phyloP scores from a whole-genome alignment of 352 stramenopile genomes.

The Globisporangium barbulae region DNA sequence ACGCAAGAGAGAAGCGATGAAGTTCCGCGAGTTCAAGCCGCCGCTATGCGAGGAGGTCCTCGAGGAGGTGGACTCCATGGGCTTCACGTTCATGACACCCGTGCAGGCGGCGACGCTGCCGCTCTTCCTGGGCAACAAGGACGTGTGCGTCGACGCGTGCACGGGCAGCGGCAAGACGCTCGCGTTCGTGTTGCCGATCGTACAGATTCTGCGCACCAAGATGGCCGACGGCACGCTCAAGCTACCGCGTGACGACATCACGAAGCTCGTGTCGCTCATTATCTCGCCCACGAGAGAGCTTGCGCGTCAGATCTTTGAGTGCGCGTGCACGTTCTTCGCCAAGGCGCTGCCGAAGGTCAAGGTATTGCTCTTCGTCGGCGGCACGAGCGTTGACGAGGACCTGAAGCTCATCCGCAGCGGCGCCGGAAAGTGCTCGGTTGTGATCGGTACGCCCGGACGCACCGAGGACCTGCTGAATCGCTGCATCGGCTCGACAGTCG shows the following conservation, averaged over 20 bases:
- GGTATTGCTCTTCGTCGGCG: slow-evolving; percentile 89
- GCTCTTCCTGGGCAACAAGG: slow-evolving; percentile 93
- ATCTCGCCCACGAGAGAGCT: slow-evolving; percentile 89
- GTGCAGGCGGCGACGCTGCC: slow-evolving; percentile 91
- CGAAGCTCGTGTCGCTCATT: slow-evolving; percentile 80
- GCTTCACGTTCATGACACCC: slow-evolving; percentile 90
- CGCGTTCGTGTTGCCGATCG: slow-evolving; percentile 92
- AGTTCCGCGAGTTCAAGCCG: slow-evolving; percentile 82
- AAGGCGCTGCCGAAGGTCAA: slow-evolving; percentile 60
- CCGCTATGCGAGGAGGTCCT: slow-evolving; percentile 74
- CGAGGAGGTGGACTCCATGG: slow-evolving; percentile 63
- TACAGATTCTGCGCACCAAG: slow-evolving; percentile 86
- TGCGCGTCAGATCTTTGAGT: slow-evolving; percentile 83
- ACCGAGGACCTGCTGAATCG: slow-evolving; percentile 87
- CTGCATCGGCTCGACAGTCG: slow-evolving; percentile 73
- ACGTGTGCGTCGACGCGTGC: slow-evolving; percentile 93
- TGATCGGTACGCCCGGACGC: slow-evolving; percentile 82
- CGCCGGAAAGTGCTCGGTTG: slow-evolving; percentile 61
- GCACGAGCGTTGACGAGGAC: slow-evolving; percentile 87
- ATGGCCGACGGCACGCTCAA: slow-evolving; percentile 60
- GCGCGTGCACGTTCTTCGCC: slow-evolving; percentile 57
- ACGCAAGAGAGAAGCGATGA: slow-evolving; percentile 32
- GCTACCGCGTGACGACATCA: slow-evolving; percentile 47
- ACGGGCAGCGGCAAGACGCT: slow-evolving; percentile 95
- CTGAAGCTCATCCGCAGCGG: slow-evolving; percentile 56